A percentile compares a stretch with the other conserved stretches of the same genome.
phyloP scores from a whole-genome alignment of 1,284 basidiomycete species.

The Wallemia hederae region DNA sequence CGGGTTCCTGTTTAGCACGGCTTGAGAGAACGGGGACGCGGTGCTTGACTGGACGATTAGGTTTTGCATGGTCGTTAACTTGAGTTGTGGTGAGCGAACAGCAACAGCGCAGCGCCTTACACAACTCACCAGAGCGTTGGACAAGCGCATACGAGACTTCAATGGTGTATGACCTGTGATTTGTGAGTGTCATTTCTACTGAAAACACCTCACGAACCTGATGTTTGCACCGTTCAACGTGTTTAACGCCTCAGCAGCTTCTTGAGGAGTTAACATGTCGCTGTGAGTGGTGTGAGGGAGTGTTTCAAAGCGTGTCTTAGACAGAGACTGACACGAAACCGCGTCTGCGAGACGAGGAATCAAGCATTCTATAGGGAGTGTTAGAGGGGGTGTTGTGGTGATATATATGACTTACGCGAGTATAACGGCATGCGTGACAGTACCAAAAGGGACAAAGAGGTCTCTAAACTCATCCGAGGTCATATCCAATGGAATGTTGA shows the following conservation, averaged over 20 bases:
- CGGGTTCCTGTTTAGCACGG: not conserved
- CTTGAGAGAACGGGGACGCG: not conserved
- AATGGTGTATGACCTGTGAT: not conserved
- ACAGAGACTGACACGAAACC: not conserved
- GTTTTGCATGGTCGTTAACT: not conserved
- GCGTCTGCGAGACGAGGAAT: not conserved
- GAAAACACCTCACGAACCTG: not conserved
- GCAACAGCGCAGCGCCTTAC: not conserved
- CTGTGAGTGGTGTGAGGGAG: not conserved
- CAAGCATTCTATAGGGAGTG: not conserved
- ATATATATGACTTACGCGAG: not conserved
- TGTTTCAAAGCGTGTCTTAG: not conserved
- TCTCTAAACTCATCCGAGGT: constrained; percentile 1
- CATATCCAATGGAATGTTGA: not conserved
- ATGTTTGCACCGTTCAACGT: not conserved
- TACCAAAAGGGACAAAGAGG: not conserved
- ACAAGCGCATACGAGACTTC: constrained; percentile 1
- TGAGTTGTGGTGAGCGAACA: not conserved
- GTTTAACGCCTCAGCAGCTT: not conserved
- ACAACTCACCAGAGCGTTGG: not conserved
- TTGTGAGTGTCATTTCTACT: not conserved
- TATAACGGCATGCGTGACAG: not conserved
- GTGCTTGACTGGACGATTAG: not conserved
- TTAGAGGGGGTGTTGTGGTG: not conserved
- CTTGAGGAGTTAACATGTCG: not conserved